Evolutionary conservation across 2,329 filamentous ascomycete genomes (phyloP), one percentile per base, ranked within the genome.

Genomic region (Furcasterigmium furcatum): DNA sequence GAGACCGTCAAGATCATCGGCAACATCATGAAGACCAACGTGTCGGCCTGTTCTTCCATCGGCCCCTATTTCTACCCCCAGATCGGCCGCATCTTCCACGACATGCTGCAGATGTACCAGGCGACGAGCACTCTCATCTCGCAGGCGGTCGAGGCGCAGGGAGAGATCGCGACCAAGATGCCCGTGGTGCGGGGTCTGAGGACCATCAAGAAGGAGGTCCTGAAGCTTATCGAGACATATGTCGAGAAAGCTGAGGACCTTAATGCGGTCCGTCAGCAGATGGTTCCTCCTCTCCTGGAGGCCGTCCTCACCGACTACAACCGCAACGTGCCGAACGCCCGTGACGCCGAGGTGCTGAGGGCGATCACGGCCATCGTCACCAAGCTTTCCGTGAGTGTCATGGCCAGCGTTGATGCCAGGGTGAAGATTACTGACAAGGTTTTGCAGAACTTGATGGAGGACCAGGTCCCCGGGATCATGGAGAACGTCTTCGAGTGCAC

Each of bases 11-110:
- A 99, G 74, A 85, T 99, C 55, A 91, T 99, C 52, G 94, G 94
- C 55, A 99, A 99, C 70, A 96, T 99, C 63, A 99, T 99, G 94
- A 99, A 99, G 80, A 99, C 94, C 1, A 99, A 99, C 58, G 94
- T 99, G 5, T 92, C 95, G n/a, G 94, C 94, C 29, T 99, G 94
- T 67, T 89, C 88, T 29, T 97, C 94, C 1, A 94, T 99, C 47
- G 94, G 95, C 27, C 84, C 89, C 43, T 99, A 97, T 70, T 99
- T 99, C 68, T 96, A 96, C 61, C 92, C 94, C 12, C 94, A 99
- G 64, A 96, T 99, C 57, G 94, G 92, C 34, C 87, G 91, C 46
- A 97, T 99, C 56, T 99, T 97, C 67, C 84, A 95, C 55, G 94
- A 99, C 63, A 97, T 99, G 92, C 75, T 99, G 46, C 92, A 94